Conservation (phyloP, 2,329 filamentous ascomycete species). For the Colletotrichum shisoi region DNA sequence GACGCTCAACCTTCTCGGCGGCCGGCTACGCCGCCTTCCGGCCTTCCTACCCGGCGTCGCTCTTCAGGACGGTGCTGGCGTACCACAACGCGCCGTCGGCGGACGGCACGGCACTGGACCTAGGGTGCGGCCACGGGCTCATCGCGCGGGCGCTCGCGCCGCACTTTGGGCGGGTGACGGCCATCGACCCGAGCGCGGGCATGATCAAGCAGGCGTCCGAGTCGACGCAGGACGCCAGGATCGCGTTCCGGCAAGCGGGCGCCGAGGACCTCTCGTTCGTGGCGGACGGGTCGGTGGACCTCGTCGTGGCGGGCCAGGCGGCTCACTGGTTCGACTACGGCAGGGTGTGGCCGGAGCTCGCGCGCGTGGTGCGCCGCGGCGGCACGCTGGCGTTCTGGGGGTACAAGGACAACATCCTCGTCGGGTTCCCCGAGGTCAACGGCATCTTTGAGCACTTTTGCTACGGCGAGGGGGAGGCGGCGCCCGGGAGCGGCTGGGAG, state of each 20-base stretch:
- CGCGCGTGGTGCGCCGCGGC: constrained; percentile 60
- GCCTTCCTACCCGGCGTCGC: constrained; percentile 63
- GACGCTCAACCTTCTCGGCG: constrained; percentile 64
- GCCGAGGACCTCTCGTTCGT: constrained; percentile 65
- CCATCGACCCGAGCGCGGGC: constrained; percentile 63
- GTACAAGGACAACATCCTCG: constrained; percentile 69
- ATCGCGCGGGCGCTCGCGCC: constrained; percentile 62
- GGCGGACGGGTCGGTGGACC: constrained; percentile 59
- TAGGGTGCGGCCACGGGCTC: constrained; percentile 70
- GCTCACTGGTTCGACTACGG: constrained; percentile 72
- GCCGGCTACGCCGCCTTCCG: constrained; percentile 67
- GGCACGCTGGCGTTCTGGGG: constrained; percentile 72
- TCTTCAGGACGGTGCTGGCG: constrained; percentile 62
- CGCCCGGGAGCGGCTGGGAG: constrained; percentile 54
- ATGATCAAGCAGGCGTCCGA: constrained; percentile 64
- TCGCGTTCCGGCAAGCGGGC: constrained; percentile 58
- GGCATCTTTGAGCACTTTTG: constrained; percentile 63
- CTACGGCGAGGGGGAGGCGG: constrained; percentile 59
- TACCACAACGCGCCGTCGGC: constrained; percentile 57
- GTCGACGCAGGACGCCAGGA: constrained; percentile 53
- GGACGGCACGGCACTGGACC: constrained; percentile 57
- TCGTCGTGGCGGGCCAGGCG: constrained; percentile 62
- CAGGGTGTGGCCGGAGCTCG: constrained; percentile 63
- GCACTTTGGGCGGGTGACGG: constrained; percentile 61
- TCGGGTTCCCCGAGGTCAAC: constrained; percentile 61